Conservation (phyloP, 164 flowering plant genomes). For the Platanus orientalis region DNA sequence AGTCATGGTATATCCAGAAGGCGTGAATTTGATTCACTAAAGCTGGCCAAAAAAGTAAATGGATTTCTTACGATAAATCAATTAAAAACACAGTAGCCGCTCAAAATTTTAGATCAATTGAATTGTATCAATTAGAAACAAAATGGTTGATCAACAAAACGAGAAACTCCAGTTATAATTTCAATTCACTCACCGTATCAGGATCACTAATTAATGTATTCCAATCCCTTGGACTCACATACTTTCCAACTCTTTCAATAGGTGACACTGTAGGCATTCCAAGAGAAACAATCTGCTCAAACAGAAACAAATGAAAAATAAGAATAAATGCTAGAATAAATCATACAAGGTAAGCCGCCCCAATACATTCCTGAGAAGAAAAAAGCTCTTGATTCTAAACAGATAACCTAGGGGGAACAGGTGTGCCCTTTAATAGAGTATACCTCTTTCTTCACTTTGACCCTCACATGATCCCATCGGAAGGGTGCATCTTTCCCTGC, state of each 20-base stretch:
- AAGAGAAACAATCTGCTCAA: constrained; percentile 80
- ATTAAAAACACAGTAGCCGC: not conserved
- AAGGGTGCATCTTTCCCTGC: constrained; percentile 98
- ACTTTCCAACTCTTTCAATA: constrained; percentile 73
- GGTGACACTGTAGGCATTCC: constrained; percentile 92
- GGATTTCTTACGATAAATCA: too few species aligned
- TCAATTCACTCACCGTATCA: constrained; percentile 52
- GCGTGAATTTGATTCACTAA: not conserved
- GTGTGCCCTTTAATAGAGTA: not conserved
- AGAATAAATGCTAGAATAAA: not conserved
- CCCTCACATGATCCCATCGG: constrained; percentile 97
- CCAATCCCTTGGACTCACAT: constrained; percentile 83
- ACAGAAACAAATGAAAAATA: constrained; percentile 1
- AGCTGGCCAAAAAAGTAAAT: too few species aligned
- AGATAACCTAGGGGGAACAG: not conserved
- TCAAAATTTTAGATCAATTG: not conserved
- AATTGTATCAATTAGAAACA: not conserved
- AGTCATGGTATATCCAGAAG: too few species aligned
- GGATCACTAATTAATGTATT: constrained; percentile 80
- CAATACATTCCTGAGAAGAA: not conserved
- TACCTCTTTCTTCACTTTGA: constrained; percentile 93
- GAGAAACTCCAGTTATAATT: not conserved
- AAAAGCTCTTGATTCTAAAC: not conserved
- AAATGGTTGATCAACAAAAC: not conserved
- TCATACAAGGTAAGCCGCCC: not conserved